Evolutionary conservation across 257 asterid species (phyloP).

Genomic region (Hygrophila difformis): DNA sequence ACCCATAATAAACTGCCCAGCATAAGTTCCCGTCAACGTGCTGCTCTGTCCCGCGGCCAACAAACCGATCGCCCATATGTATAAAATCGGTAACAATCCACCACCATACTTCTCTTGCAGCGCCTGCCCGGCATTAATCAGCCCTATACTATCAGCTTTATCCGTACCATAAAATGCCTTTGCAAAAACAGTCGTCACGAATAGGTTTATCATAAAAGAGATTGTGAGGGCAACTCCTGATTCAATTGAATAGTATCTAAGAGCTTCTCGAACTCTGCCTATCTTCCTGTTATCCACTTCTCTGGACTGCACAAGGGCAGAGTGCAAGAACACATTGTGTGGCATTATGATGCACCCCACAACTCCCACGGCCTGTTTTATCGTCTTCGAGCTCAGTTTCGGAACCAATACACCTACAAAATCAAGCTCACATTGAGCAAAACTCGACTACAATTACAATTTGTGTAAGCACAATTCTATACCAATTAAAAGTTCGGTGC

Average conservation of each 20-base stretch:
- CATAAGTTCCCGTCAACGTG: constrained; percentile 74
- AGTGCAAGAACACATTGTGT: constrained; percentile 70
- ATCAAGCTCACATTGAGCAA: neutral
- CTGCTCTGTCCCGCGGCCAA: constrained; percentile 86
- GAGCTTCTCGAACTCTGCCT: constrained; percentile 63
- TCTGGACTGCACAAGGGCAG: constrained; percentile 76
- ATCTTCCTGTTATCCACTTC: constrained; percentile 45
- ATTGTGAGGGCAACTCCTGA: constrained; percentile 51
- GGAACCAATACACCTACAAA: constrained; percentile 60
- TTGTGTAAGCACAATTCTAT: constrained; percentile 5
- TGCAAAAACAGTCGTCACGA: constrained; percentile 74
- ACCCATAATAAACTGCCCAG: constrained; percentile 81
- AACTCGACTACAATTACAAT: neutral
- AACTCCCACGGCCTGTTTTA: constrained; percentile 73
- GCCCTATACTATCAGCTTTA: constrained; percentile 55
- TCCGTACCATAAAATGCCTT: constrained; percentile 68
- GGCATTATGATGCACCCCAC: constrained; percentile 90
- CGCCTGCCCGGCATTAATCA: constrained; percentile 65
- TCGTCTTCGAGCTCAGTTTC: constrained; percentile 56
- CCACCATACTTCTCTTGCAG: constrained; percentile 76
- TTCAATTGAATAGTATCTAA: constrained; percentile 66
- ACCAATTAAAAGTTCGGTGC: constrained; percentile 60
- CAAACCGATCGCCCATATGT: constrained; percentile 75
- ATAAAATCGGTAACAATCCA: constrained; percentile 55
- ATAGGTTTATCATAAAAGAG: constrained; percentile 62